Conservation (phyloP, 2,329 filamentous ascomycete species). For the Chaetomium sp. region DNA sequence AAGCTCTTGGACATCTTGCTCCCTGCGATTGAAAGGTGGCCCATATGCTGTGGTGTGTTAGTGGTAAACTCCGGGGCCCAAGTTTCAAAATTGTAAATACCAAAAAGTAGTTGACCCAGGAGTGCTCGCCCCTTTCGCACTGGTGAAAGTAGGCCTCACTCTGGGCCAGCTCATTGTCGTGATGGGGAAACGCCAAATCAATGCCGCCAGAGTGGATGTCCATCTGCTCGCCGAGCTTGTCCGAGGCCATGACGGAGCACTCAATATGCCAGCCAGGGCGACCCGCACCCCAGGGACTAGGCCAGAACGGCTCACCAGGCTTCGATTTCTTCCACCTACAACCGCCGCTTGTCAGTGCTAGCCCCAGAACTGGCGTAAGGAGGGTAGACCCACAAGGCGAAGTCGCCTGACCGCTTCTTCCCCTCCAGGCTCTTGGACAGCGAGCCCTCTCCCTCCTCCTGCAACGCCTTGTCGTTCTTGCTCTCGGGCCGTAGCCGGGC, state of each 20-base stretch:
- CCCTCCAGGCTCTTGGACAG: conserved; percentile 62
- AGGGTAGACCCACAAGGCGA: conserved; percentile 67
- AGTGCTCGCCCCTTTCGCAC: conserved; percentile 37
- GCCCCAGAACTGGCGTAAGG: no score
- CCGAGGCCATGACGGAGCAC: conserved; percentile 93
- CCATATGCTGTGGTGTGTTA: conserved; percentile 67
- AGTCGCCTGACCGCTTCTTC: conserved; percentile 80
- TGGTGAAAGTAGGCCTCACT: conserved; percentile 73
- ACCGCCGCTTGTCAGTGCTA: neutral
- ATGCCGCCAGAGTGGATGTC: conserved; percentile 94
- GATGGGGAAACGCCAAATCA: conserved; percentile 88
- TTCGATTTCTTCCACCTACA: conserved; percentile 77
- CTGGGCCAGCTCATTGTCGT: conserved; percentile 90
- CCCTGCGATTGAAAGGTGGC: conserved; percentile 76
- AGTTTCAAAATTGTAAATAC: conserved; percentile 1
- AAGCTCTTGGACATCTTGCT: conserved; percentile 95
- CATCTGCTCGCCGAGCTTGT: conserved; percentile 79
- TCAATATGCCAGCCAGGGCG: conserved; percentile 97
- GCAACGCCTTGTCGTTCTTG: conserved; percentile 77
- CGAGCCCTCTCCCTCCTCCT: conserved; percentile 88
- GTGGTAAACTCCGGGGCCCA: neutral
- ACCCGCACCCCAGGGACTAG: conserved; percentile 82
- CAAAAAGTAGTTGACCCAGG: conserved; percentile 88
- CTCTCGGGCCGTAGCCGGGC: conserved; percentile 84
- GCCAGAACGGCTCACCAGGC: conserved; percentile 88